Evolutionary conservation across 495 filamentous ascomycete genomes (phyloP).

Genomic region (Pseudomonodictys pantanalensis): DNA sequence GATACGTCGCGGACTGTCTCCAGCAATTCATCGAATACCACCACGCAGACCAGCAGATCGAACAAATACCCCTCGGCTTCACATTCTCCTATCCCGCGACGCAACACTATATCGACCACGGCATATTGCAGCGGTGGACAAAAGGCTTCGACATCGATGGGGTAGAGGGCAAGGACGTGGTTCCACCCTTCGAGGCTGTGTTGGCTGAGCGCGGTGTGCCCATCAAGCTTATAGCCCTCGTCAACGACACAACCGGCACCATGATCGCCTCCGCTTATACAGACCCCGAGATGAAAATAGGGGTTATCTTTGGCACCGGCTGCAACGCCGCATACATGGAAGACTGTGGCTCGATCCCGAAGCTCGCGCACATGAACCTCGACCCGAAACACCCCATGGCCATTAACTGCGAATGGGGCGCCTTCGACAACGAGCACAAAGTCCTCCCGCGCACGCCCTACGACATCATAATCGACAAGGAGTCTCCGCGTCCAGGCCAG

Average conservation of each 20-base stretch:
- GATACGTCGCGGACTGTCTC: constrained; percentile 95
- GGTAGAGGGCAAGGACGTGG: constrained; percentile 92
- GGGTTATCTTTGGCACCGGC: constrained; percentile 97
- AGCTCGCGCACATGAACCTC: constrained; percentile 91
- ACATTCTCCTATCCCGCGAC: constrained; percentile 98
- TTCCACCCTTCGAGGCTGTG: constrained; percentile 85
- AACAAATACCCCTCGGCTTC: constrained; percentile 82
- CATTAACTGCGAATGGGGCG: constrained; percentile 99
- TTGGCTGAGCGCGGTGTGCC: constrained; percentile 77
- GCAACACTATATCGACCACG: constrained; percentile 94
- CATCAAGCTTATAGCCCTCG: constrained; percentile 87
- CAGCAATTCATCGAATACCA: constrained; percentile 94
- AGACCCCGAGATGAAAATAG: constrained; percentile 85
- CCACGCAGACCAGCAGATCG: constrained; percentile 64
- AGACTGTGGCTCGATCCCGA: constrained; percentile 82
- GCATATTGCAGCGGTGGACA: constrained; percentile 94
- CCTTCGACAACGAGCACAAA: constrained; percentile 94
- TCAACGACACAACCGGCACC: constrained; percentile 99
- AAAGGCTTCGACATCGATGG: constrained; percentile 98
- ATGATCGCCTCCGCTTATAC: constrained; percentile 97
- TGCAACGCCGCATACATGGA: constrained; percentile 99
- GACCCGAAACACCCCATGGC: constrained; percentile 86
- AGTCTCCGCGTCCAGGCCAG: constrained; percentile 91
- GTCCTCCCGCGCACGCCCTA: constrained; percentile 84
- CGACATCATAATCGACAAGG: constrained; percentile 84